Conservation (phyloP, 2,329 filamentous ascomycete species). For the Trichoderma afroharzianum region DNA sequence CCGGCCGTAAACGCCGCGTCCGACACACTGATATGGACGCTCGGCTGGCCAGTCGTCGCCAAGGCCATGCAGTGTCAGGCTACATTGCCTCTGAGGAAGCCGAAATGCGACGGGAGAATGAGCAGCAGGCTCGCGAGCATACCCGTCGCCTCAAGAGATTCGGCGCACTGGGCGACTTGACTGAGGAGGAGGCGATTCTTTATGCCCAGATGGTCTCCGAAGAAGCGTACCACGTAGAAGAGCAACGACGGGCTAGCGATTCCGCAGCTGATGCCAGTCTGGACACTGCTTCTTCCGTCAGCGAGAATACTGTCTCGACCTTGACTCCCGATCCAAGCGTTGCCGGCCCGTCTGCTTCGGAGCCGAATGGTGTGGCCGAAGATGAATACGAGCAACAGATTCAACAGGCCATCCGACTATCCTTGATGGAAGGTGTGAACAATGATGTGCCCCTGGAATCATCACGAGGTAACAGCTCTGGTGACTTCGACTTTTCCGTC, state of each 20-base stretch:
- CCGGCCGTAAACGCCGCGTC: constrained; percentile 73
- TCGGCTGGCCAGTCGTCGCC: constrained; percentile 46
- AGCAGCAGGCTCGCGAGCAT: constrained; percentile 62
- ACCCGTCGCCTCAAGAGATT: constrained; percentile 74
- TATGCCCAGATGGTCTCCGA: constrained; percentile 66
- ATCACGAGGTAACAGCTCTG: constrained; percentile 39
- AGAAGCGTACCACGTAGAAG: constrained; percentile 55
- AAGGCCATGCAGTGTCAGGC: constrained; percentile 67
- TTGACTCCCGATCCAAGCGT: constrained; percentile 55
- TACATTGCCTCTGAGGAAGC: constrained; percentile 84
- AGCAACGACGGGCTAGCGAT: constrained; percentile 52
- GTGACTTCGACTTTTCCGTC: constrained; percentile 51
- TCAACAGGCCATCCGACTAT: constrained; percentile 60
- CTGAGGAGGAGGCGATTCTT: constrained; percentile 60
- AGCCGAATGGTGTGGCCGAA: constrained; percentile 33
- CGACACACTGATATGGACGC: constrained; percentile 59
- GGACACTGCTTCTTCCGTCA: constrained; percentile 41
- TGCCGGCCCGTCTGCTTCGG: constrained; percentile 26
- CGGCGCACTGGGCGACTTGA: constrained; percentile 62
- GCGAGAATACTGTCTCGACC: constrained; percentile 43
- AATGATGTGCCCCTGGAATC: constrained; percentile 39
- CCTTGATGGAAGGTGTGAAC: constrained; percentile 52
- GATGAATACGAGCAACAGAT: constrained; percentile 57
- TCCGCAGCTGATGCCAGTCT: constrained; percentile 47
- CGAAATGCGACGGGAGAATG: constrained; percentile 72